Evolutionary conservation across 768 basidiomycete genomes (phyloP).

Genomic region (Termitomyces sp.): DNA sequence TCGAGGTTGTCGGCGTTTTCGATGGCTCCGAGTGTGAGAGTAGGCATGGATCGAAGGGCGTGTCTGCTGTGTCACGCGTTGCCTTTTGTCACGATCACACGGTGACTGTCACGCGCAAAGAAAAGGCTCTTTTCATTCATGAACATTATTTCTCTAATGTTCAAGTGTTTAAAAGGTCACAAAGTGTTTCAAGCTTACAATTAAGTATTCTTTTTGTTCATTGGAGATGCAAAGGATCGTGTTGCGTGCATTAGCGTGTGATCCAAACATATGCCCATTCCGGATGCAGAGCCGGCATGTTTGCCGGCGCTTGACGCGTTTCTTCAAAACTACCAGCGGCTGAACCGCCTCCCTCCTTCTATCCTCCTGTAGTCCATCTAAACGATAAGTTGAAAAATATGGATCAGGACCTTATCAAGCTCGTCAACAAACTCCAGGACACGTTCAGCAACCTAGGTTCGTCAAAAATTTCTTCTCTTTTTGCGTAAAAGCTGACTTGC

Average conservation of each 20-base stretch:
- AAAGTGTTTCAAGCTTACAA: neutral
- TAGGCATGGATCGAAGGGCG: constrained; percentile 1
- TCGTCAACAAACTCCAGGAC: constrained; percentile 94
- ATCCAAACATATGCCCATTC: constrained; percentile 10
- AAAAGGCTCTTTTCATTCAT: neutral
- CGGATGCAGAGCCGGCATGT: constrained; percentile 1
- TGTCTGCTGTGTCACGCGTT: neutral
- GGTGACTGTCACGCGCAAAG: neutral
- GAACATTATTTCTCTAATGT: neutral
- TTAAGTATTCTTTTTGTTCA: too few species aligned
- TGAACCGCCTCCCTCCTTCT: constrained; percentile 2
- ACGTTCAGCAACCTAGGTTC: constrained; percentile 84
- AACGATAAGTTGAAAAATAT: constrained; percentile 33
- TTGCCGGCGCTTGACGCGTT: constrained; percentile 14
- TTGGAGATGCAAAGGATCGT: neutral
- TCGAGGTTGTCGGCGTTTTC: constrained; percentile 2
- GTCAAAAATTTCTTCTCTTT: constrained; percentile 22
- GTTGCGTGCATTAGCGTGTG: neutral
- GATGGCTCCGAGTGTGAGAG: constrained; percentile 3
- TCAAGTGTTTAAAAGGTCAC: too few species aligned
- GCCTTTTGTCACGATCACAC: neutral
- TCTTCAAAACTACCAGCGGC: constrained; percentile 10
- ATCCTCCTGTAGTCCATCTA: constrained; percentile 2
- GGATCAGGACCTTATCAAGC: constrained; percentile 91
- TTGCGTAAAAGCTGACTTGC: constrained; percentile 3